Base-by-base conservation (phyloP, 2,329 filamentous ascomycete species). In the Ophiostoma himal-ulmi region DNA sequence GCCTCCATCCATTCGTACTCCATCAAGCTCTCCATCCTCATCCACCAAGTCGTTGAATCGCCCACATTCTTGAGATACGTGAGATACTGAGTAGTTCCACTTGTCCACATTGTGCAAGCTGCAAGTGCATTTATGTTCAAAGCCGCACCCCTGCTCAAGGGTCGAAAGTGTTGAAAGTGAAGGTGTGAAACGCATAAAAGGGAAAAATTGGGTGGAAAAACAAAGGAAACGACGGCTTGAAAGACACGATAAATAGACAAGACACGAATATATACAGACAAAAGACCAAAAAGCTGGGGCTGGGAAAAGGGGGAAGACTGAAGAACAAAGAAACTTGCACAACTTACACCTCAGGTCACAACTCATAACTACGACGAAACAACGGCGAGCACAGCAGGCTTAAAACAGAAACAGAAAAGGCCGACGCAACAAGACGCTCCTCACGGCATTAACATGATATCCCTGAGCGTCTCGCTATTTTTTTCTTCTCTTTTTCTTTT, bases 341-440 rank as follows among this genome's bases (percentile, higher is more conserved):
- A 7, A 48, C 44, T 48, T 48, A 48, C 44, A 48, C 20, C 44
- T 48, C 44, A 20, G n/a, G 44, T 48, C 44, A 39, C 37, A 48
- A 48, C 44, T 48, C 17, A 48, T 34, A 6, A 44, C 41, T 3
- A 57, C 36, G n/a, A 66, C 66, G 44, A 67, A 30, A 67, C 60
- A 67, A 57, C 66, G 30, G 52, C 39, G 20, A 68, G 30, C 48
- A 65, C 65, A 65, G 37, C 52, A n/a, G 37, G 54, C 54, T 66
- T 67, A 67, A 71, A 67, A 71, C 70, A 67, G 68, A 48, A 48
- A 48, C 17, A 44, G 41, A 54, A 30, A 26, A n/a, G 5, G n/a
- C 52, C 52, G 52, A 57, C 52, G 30, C n/a, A 22, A 17, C 44
- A 17, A 48, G 44, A 48, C 44, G 39, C 17, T 48, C 17, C 52